phyloP scores from a whole-genome alignment of 2,329 filamentous ascomycete genomes.

The Verticillium nubilum region DNA sequence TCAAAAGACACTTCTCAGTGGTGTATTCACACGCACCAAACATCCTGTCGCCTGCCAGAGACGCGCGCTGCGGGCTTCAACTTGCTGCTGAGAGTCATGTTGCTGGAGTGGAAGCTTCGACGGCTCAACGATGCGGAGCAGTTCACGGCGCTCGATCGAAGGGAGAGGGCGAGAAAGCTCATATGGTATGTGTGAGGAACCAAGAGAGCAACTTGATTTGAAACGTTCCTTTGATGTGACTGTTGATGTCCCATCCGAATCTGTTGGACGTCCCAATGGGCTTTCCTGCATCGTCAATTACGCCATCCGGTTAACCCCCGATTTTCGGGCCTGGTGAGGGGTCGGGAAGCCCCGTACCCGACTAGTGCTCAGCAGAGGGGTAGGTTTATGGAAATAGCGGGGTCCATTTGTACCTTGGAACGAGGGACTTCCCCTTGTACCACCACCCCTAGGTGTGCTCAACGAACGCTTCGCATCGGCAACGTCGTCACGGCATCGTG shows the following conservation, averaged over 20 bases:
- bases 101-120: constrained; percentile 16
- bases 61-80: constrained; percentile 46
- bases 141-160: not conserved
- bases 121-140: not conserved
- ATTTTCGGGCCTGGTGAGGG: not conserved
- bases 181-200: not conserved
- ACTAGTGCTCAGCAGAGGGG: not conserved
- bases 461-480: not conserved
- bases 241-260: not conserved
- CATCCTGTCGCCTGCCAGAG: constrained; percentile 36
- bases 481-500: not conserved
- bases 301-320: constrained; percentile 1
- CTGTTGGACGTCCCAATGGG: not conserved
- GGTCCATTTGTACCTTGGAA: not conserved
- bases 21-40: not conserved
- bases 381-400: not conserved
- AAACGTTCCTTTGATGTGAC: not conserved
- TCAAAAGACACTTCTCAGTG: not conserved
- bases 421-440: not conserved
- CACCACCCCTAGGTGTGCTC: not conserved
- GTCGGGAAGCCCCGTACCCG: not conserved
- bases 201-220: not conserved
- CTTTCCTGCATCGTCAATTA: constrained; percentile 1
- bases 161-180: not conserved
- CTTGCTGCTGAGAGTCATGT: constrained; percentile 38